Evolutionary conservation across 768 basidiomycete genomes (phyloP).

Genomic region (Trametes villosa): DNA sequence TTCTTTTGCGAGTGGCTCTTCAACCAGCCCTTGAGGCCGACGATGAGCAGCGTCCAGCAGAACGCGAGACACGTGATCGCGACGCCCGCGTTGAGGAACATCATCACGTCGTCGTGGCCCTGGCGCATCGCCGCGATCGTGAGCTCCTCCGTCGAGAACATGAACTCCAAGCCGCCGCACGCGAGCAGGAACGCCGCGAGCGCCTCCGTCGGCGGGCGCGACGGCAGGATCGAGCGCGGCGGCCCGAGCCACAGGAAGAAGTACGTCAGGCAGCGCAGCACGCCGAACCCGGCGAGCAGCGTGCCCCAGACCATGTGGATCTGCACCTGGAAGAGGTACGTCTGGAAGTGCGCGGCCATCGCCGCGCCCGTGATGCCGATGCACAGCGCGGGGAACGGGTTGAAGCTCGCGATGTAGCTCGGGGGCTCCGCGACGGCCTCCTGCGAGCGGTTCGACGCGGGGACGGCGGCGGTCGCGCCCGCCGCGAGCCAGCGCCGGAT

Average conservation of each 20-base stretch:
- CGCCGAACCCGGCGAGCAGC: constrained; percentile 76
- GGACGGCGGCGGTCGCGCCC: constrained; percentile 44
- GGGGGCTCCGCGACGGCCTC: constrained; percentile 66
- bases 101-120: constrained; percentile 86
- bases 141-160: constrained; percentile 88
- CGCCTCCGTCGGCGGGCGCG: constrained; percentile 92
- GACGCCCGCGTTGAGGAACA: constrained; percentile 85
- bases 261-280: constrained; percentile 87
- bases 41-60: constrained; percentile 78
- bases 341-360: constrained; percentile 91
- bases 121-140: constrained; percentile 90
- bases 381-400: constrained; percentile 91
- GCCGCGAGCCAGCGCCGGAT: constrained; percentile 78
- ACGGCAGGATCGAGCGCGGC: constrained; percentile 82
- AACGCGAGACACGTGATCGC: constrained; percentile 87
- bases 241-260: constrained; percentile 93
- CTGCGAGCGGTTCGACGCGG: constrained; percentile 29
- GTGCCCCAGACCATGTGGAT: constrained; percentile 93
- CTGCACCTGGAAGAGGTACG: constrained; percentile 92
- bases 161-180: constrained; percentile 88
- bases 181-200: constrained; percentile 86
- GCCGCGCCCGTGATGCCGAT: constrained; percentile 93
- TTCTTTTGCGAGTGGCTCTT: constrained; percentile 46
- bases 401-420: constrained; percentile 79
- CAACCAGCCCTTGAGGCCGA: constrained; percentile 84